These are phyloP conservation scores for Phytophthora syringae DNA, from an alignment of 352 stramenopile species.

Conservation along the genomic window DNA sequence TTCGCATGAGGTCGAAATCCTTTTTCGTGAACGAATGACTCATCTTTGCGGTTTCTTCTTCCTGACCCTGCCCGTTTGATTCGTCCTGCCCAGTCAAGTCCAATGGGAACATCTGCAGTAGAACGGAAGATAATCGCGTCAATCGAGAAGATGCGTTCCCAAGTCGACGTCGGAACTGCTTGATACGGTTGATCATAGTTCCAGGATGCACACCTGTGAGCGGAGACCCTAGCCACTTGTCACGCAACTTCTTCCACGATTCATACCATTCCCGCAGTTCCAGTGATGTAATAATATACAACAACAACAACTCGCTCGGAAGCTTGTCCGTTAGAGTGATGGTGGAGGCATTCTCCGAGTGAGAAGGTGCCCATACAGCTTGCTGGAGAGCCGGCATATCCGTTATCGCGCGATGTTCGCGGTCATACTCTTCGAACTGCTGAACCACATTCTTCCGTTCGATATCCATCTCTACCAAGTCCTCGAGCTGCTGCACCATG, in stretches of 20 bases:
- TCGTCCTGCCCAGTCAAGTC: conserved; percentile 1
- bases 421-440: conserved; percentile 53
- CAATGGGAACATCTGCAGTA: conserved; percentile 19
- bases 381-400: conserved; percentile 34
- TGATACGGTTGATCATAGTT: conserved; percentile 59
- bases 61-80: background rate
- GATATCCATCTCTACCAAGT: conserved; percentile 53
- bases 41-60: conserved; percentile 10
- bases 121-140: conserved; percentile 19
- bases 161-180: conserved; percentile 63
- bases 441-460: conserved; percentile 51
- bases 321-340: conserved; percentile 35
- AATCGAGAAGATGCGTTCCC: conserved; percentile 45
- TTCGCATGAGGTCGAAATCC: conserved; percentile 42
- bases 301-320: conserved; percentile 51
- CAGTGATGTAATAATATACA: conserved; percentile 60
- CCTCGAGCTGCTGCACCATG: conserved; percentile 55
- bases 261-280: conserved; percentile 64
- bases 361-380: conserved; percentile 3
- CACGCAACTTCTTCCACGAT: conserved; percentile 52
- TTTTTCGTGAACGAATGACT: conserved; percentile 24
- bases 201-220: conserved; percentile 51
- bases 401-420: conserved; percentile 45
- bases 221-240: conserved; percentile 53
- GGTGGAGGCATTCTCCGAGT: conserved; percentile 9